Base-by-base conservation (phyloP, 164 flowering plant genomes). In the Piper longum region DNA sequence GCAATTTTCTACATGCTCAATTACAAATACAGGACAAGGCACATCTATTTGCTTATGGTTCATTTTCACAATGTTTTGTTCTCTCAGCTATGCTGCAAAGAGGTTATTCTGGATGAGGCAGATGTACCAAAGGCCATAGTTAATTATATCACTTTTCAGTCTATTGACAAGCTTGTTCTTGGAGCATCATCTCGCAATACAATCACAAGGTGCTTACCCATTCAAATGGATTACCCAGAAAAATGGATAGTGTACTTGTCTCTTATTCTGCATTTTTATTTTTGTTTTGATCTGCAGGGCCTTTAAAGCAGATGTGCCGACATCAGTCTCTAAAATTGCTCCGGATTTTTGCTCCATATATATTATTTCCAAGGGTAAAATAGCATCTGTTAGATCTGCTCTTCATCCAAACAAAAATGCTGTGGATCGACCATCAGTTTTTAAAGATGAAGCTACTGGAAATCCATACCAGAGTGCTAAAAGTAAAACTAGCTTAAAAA, bases 221-320 rank as follows among this genome's bases (percentile, higher is more conserved):
- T 4, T 8, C 13, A 9, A 4, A 14, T 57, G 2, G 2, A 18
- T 59, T 1, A 6, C 14, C 39, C 18, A 40, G 17, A 16, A 9
- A 8, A 18, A 3, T 59, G 41, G 36, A 26, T 26, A 26, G 36
- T 7, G 7, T 40, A 3, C 51, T 18, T 18, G 4, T 43, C 26
- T 42, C 39, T 43, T 57, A 7, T 13, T 18, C 5, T 41, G 18
- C 1, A 5, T 17, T 17, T 18, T 43, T 26, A 14, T 16, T 14
- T 62, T 44, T 48, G 4, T 41, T 62, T 41, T 45, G 5, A 14
- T 58, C 8, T 58, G 45, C 73, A 70, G 73, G 26, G 41, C 66
- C 39, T 70, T 70, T 62, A 66, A 62, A n/a, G 59, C 73, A n/a
- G 73, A 70, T 62, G 73, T 70, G 9, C 66, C 73, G 2, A 66